These are phyloP conservation scores for Sugiyamaella qingdaonensis DNA, from an alignment of 805 yeast species.

Conservation along the genomic window DNA sequence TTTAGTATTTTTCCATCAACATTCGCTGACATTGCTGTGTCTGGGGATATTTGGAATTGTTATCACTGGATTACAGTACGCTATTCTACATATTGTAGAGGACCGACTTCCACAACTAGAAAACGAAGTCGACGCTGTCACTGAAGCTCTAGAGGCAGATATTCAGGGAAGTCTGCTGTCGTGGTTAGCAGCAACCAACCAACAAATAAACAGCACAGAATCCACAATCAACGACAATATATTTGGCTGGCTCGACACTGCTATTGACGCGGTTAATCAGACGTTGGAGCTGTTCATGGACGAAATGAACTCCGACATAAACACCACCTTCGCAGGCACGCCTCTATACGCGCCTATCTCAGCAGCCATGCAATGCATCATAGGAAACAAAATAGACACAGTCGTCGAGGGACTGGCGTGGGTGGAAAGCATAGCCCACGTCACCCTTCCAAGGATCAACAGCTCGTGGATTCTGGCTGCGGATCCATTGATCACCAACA, in stretches of 20 bases:
- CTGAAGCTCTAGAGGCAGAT: neutral
- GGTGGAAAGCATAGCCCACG: constrained; percentile 60
- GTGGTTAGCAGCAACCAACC: constrained; percentile 60
- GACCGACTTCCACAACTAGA: neutral
- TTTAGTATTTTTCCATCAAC: neutral
- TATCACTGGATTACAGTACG: neutral
- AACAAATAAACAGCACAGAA: constrained; percentile 47
- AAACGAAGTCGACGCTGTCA: neutral
- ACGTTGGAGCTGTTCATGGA: constrained; percentile 57
- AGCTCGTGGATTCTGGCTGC: constrained; percentile 16
- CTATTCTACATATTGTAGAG: neutral
- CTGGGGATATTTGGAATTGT: neutral
- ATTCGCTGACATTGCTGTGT: neutral
- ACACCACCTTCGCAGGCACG: constrained; percentile 62
- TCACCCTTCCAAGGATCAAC: constrained; percentile 53
- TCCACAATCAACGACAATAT: constrained; percentile 54
- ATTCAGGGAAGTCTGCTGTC: constrained; percentile 4
- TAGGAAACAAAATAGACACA: constrained; percentile 65
- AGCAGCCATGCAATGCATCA: constrained; percentile 70
- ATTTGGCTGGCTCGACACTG: constrained; percentile 59
- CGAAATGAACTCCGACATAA: constrained; percentile 56
- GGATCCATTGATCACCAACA: neutral
- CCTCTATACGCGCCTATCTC: constrained; percentile 59
- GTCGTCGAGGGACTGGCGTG: constrained; percentile 74
- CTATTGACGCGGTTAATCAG: constrained; percentile 54